Conservation (phyloP, 306 rosid species). For the Fragaria iinumae region DNA sequence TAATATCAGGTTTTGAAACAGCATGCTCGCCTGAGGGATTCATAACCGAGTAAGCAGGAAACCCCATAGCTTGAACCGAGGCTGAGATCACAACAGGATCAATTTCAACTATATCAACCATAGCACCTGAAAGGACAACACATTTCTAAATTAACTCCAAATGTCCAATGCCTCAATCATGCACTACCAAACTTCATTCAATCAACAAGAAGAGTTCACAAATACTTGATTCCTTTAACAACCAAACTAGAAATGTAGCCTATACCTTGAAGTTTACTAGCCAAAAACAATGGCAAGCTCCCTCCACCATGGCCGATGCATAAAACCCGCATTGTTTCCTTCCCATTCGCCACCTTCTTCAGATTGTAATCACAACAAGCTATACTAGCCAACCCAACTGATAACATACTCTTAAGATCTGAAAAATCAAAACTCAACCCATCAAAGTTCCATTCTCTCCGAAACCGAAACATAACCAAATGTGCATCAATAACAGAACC, state of each 20-base stretch:
- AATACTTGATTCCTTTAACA: not conserved
- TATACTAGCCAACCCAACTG: slow-evolving; percentile 66
- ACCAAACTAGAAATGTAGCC: slow-evolving; percentile 4
- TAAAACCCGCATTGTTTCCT: slow-evolving; percentile 57
- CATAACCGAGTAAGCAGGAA: slow-evolving; percentile 76
- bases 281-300: slow-evolving; percentile 81
- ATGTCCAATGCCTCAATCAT: not conserved
- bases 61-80: slow-evolving; percentile 88
- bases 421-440: slow-evolving; percentile 31
- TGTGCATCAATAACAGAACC: not conserved
- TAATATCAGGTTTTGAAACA: slow-evolving; percentile 39
- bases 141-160: slow-evolving; percentile 8
- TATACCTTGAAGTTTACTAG: slow-evolving; percentile 77
- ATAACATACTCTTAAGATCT: slow-evolving; percentile 91
- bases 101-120: slow-evolving; percentile 71
- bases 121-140: slow-evolving; percentile 60
- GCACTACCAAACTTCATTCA: not conserved
- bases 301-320: slow-evolving; percentile 99
- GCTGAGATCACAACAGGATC: slow-evolving; percentile 90
- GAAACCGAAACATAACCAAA: not conserved
- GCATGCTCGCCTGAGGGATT: slow-evolving; percentile 51
- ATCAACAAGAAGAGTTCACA: not conserved
- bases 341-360: slow-evolving; percentile 48
- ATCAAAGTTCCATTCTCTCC: slow-evolving; percentile 16
- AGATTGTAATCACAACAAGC: slow-evolving; percentile 77